phyloP scores from a whole-genome alignment of 106 monocot genomes.

The Posidonia australis region DNA sequence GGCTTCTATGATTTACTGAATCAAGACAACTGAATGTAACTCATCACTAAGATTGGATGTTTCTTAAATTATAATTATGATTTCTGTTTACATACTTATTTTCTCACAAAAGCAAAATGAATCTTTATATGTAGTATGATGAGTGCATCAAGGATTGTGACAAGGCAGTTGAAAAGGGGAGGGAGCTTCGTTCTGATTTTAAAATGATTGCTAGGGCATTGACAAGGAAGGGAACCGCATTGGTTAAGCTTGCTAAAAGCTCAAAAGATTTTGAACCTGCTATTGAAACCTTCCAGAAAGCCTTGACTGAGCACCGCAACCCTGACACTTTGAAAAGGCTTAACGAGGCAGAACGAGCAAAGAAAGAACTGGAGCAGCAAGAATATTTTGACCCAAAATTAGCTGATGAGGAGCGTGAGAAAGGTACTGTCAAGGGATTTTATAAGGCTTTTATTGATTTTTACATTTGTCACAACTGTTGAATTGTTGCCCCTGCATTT shows the following conservation, averaged over 20 bases:
- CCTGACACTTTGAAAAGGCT: constrained; percentile 86
- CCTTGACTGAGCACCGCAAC: constrained; percentile 83
- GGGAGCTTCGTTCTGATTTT: constrained; percentile 82
- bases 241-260: constrained; percentile 60
- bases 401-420: constrained; percentile 91
- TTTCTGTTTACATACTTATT: too few relatives aligned
- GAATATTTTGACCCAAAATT: constrained; percentile 83
- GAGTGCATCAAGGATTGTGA: constrained; percentile 94
- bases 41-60: too few relatives aligned
- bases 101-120: neutral
- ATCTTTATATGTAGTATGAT: constrained; percentile 46
- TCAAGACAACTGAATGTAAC: too few relatives aligned
- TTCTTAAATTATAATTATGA: too few relatives aligned
- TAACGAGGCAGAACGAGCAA: constrained; percentile 80
- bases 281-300: constrained; percentile 93
- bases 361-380: constrained; percentile 87
- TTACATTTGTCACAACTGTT: too few relatives aligned
- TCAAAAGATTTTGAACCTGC: constrained; percentile 77
- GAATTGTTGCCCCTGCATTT: too few relatives aligned
- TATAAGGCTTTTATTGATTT: neutral
- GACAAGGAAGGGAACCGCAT: constrained; percentile 80
- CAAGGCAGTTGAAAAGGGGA: constrained; percentile 86
- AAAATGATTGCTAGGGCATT: constrained; percentile 91
- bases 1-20: too few relatives aligned
- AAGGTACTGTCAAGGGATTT: constrained; percentile 36